These are phyloP conservation scores for Coccinonectria pachysandricola DNA, from an alignment of 2,329 filamentous ascomycete genomes.

Conservation along the genomic window DNA sequence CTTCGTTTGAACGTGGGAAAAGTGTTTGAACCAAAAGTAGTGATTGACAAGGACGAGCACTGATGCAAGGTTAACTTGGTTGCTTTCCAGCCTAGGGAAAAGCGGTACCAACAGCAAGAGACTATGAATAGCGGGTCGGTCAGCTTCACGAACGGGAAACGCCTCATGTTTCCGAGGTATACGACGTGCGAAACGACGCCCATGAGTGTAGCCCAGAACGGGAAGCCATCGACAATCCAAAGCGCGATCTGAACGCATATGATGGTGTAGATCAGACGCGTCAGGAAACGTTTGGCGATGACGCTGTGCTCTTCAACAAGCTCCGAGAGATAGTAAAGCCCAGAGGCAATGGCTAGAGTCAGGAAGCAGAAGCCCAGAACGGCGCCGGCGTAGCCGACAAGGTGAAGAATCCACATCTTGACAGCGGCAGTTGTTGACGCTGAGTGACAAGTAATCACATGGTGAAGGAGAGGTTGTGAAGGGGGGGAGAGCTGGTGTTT, in stretches of 20 bases:
- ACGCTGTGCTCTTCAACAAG: constrained; percentile 97
- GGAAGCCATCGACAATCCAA: constrained; percentile 75
- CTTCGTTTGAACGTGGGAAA: constrained; percentile 53
- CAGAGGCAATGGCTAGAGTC: constrained; percentile 93
- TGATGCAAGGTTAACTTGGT: constrained; percentile 24
- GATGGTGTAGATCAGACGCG: constrained; percentile 72
- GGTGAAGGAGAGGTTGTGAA: constrained; percentile 7
- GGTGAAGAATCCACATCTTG: constrained; percentile 88
- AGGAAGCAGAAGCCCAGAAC: constrained; percentile 86
- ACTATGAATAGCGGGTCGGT: constrained; percentile 77
- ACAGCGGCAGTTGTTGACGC: constrained; percentile 8
- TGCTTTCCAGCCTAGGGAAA: fast-evolving
- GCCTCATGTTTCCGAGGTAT: constrained; percentile 76
- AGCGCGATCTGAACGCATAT: constrained; percentile 66
- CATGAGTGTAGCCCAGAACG: constrained; percentile 60
- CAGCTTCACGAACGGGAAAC: constrained; percentile 69
- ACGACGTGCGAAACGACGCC: constrained; percentile 73
- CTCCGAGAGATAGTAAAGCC: constrained; percentile 95
- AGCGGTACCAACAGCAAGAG: constrained; percentile 59
- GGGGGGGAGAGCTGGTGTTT: constrained; percentile 7
- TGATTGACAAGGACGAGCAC: constrained; percentile 81
- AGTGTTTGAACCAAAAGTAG: constrained; percentile 92
- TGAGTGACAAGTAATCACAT: constrained; percentile 14
- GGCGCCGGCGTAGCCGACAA: constrained; percentile 82
- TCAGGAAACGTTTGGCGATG: constrained; percentile 76